Percentiles rank a stretch among this genome's conserved stretches.
Evolutionary conservation across 164 flowering plant species (phyloP).

Genomic region (Umbilicus rupestris): DNA sequence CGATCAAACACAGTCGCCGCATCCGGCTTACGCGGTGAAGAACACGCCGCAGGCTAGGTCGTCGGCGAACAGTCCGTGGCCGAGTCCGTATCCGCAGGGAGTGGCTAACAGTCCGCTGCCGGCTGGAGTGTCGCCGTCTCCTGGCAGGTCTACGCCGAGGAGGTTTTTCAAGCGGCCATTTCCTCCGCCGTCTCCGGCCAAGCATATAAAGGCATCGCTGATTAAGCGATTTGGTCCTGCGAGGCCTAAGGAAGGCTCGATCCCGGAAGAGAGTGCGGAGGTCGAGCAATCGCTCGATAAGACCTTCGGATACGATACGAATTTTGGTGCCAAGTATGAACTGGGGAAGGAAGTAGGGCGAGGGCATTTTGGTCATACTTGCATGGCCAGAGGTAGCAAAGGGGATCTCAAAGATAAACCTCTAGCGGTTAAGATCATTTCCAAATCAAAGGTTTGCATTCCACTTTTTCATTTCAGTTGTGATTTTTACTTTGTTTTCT

Average conservation of each 20-base stretch:
- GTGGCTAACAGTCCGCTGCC: conserved; percentile 55
- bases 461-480: background rate
- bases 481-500: too few relatives aligned
- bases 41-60: conserved; percentile 37
- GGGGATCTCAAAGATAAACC: conserved; percentile 68
- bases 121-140: conserved; percentile 62
- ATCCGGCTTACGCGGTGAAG: conserved; percentile 19
- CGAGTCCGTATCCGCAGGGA: conserved; percentile 62
- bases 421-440: conserved; percentile 87
- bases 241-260: conserved; percentile 71
- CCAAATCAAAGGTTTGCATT: conserved; percentile 71
- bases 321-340: conserved; percentile 83
- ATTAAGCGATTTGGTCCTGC: conserved; percentile 50
- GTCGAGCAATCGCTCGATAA: conserved; percentile 57
- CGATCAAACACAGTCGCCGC: conserved; percentile 17
- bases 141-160: conserved; percentile 62
- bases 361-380: conserved; percentile 99
- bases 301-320: conserved; percentile 78
- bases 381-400: conserved; percentile 64
- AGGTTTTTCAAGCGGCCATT: conserved; percentile 73
- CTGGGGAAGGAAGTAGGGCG: conserved; percentile 87
- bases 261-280: conserved; percentile 70
- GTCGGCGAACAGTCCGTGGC: conserved; percentile 50
- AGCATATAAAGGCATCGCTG: conserved; percentile 80
- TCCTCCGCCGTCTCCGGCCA: conserved; percentile 98